These are phyloP conservation scores for Pseudogymnoascus sp. DNA, from an alignment of 2,329 filamentous ascomycete species.

Conservation along the genomic window DNA sequence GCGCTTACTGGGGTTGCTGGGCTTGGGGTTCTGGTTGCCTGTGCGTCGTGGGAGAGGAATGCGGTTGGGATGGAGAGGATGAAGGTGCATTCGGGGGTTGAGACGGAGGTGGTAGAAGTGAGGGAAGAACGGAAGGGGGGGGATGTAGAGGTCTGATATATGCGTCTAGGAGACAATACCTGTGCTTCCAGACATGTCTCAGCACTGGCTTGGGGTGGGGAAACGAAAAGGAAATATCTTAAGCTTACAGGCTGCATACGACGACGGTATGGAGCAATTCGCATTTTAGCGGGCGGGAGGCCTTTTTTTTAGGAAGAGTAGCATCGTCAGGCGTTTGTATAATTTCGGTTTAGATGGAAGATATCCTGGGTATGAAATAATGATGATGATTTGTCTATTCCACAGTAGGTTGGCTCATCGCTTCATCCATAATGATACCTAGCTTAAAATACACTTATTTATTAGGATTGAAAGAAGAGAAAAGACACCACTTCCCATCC, in stretches of 20 bases:
- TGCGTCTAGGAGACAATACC: neutral
- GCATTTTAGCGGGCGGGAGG: neutral
- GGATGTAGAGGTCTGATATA: neutral
- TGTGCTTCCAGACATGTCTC: neutral
- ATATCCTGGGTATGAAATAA: neutral
- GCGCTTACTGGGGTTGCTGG: neutral
- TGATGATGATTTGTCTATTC: neutral
- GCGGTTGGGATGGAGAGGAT: constrained; percentile 4
- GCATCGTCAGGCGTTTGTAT: neutral
- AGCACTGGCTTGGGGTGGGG: neutral
- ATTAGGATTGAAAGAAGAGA: neutral
- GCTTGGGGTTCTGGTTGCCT: neutral
- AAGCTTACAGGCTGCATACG: neutral
- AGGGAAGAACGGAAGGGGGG: neutral
- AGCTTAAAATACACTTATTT: neutral
- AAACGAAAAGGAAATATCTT: neutral
- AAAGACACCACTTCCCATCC: neutral
- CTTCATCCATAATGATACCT: neutral
- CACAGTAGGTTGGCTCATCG: neutral
- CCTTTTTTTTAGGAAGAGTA: neutral
- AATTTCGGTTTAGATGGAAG: neutral
- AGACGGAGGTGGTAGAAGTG: neutral
- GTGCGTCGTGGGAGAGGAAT: neutral
- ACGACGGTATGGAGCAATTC: neutral
- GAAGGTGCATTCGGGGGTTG: neutral